Base-by-base conservation (phyloP, 2,329 filamentous ascomycete genomes). In the Pestalotiopsis sp. region DNA sequence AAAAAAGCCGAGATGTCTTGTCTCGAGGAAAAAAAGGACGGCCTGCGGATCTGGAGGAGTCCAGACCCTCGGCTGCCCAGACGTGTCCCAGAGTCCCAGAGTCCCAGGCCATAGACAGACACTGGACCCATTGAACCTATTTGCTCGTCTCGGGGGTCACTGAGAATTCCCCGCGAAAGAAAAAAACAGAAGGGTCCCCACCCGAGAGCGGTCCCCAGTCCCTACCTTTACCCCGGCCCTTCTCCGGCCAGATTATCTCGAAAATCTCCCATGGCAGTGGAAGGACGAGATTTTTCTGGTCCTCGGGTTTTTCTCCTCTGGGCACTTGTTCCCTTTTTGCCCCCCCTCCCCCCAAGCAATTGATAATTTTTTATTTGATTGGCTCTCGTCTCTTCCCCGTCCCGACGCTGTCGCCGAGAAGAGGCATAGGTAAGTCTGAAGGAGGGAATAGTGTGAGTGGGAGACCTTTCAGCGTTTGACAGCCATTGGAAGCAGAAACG, bases 141-240 rank as follows among this genome's bases (percentile, higher is more conserved):
- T 38, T 11, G 27, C 38, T 45, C 25, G 61, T 62, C 36, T 62
- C 59, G 61, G 61, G 61, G 36, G 41, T 31, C 39, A 27, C n/a
- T 20, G 61, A 36, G 39, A 52, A 52, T 64, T 64, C 66, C 66
- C 41, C 59, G 66, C 61, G 59, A 68, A 68, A 68, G 49, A 62
- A 23, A 68, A 68, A 52, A 52, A 17, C 45, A n/a, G 17, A n/a
- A 52, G 45, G 17, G 45, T 52, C 45, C 45, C 45, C 31, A 36
- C 31, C 31, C 31, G 31, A 36, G 31, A 36, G 31, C 31, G 31
- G 31, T 36, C 68, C 67, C 68, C 70, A 68, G 59, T 71, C 60
- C 66, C 63, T 68, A 70, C 25, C 45, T 70, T 41, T 56, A 62
- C 66, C 45, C 69, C 76, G 76, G 76, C 75, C 72, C 74, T 78